phyloP scores from a whole-genome alignment of 2,329 filamentous ascomycete species.

The Monilinia vaccinii-corymbosi region DNA sequence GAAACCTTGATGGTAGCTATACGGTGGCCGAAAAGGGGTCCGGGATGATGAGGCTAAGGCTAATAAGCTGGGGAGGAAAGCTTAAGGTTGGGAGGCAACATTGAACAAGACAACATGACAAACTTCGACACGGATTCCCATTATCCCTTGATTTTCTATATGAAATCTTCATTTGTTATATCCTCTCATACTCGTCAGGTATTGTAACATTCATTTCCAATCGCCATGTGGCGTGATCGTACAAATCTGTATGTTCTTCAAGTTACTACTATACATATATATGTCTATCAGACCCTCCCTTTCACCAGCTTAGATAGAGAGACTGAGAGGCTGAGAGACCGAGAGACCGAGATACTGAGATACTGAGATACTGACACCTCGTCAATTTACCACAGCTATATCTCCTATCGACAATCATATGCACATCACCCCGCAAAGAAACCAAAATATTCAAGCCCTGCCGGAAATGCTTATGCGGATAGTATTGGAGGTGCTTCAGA shows the following conservation, averaged over 20 bases:
- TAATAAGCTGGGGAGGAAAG: conserved; percentile 3
- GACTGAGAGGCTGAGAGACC: no score
- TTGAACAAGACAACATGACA: conserved; percentile 9
- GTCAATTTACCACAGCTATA: conserved; percentile 53
- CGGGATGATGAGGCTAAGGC: no score
- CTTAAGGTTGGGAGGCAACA: background rate
- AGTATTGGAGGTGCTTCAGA: conserved; percentile 45
- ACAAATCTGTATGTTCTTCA: conserved; percentile 74
- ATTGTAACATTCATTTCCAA: conserved; percentile 9
- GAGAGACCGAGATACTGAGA: no score
- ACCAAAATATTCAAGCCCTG: conserved; percentile 48
- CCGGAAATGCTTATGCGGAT: conserved; percentile 50
- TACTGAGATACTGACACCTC: conserved; percentile 21
- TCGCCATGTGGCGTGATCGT: conserved; percentile 96
- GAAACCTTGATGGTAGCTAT: background rate
- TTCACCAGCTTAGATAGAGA: no score
- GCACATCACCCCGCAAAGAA: conserved; percentile 88
- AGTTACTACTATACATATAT: no score
- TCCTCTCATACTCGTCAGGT: background rate
- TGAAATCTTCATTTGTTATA: conserved; percentile 1
- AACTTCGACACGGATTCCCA: background rate
- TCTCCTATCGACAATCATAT: conserved; percentile 98
- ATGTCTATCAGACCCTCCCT: no score
- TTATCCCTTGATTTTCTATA: background rate
- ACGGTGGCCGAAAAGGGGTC: background rate